Evolutionary conservation across 2,329 filamentous ascomycete species (phyloP).

Genomic region (Drechslerella coelobrocha): DNA sequence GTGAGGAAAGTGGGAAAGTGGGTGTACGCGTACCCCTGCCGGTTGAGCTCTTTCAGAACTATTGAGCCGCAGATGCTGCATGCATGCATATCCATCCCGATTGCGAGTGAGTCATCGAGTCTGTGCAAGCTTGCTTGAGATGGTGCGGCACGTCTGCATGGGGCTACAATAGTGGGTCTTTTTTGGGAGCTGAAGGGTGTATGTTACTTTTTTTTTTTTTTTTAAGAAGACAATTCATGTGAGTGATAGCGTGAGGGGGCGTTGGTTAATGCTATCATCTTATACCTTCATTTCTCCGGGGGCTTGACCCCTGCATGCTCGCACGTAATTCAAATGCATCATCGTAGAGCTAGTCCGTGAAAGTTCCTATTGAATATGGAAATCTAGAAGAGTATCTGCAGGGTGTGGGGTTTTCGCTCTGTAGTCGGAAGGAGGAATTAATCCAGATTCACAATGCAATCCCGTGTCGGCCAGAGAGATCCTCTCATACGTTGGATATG

Average conservation of each 20-base stretch:
- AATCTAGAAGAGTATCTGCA: too few species aligned
- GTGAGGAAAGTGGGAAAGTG: neutral
- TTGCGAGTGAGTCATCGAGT: slow-evolving; percentile 1
- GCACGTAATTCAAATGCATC: neutral
- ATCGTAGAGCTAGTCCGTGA: too few species aligned
- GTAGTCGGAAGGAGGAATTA: too few species aligned
- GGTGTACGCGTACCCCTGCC: slow-evolving; percentile 3
- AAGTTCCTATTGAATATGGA: too few species aligned
- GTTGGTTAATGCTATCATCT: too few species aligned
- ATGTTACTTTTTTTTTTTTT: neutral
- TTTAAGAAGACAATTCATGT: too few species aligned
- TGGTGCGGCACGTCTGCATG: neutral
- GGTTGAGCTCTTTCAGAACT: neutral
- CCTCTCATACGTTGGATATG: too few species aligned
- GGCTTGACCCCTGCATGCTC: neutral
- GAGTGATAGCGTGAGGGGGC: too few species aligned
- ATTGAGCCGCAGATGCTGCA: neutral
- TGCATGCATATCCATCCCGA: neutral
- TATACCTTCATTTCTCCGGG: too few species aligned
- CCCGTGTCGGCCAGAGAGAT: too few species aligned
- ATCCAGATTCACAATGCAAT: too few species aligned
- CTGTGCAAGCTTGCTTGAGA: neutral
- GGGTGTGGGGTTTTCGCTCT: too few species aligned
- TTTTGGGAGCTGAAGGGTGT: neutral
- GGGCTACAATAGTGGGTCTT: neutral